Conservation (phyloP, 441 rosid species). For the Aleurites moluccanus region DNA sequence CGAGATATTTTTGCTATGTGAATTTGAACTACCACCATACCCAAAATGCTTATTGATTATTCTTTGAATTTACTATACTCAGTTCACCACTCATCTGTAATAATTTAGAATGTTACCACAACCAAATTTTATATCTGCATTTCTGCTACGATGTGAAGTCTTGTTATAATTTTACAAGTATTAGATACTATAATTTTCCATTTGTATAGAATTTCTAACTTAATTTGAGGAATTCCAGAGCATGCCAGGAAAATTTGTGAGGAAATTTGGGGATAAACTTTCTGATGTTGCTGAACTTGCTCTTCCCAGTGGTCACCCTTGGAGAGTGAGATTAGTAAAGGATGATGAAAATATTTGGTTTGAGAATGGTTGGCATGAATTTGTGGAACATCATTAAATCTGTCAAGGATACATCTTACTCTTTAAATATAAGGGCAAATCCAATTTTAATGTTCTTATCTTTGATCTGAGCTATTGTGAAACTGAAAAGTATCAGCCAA, state of each 20-base stretch:
- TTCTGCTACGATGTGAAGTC: no score
- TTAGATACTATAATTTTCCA: no score
- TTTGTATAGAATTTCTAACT: background rate
- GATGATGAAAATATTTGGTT: slow-evolving; percentile 23
- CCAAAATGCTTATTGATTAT: no score
- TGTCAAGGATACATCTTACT: slow-evolving; percentile 24
- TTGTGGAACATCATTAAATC: slow-evolving; percentile 31
- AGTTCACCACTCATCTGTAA: no score
- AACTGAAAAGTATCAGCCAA: background rate
- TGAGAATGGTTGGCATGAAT: slow-evolving; percentile 30
- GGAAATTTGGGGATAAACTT: slow-evolving; percentile 29
- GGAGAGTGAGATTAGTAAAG: slow-evolving; percentile 29
- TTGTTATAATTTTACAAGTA: no score
- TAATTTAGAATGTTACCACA: no score
- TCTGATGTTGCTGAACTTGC: slow-evolving; percentile 20
- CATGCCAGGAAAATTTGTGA: slow-evolving; percentile 32
- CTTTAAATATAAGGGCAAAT: slow-evolving; percentile 30
- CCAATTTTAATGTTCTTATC: slow-evolving; percentile 22
- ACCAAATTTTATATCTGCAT: no score
- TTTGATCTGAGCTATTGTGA: slow-evolving; percentile 2
- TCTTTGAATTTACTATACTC: no score
- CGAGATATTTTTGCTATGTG: no score
- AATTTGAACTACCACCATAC: no score
- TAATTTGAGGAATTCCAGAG: slow-evolving; percentile 20
- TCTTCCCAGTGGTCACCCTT: slow-evolving; percentile 24